Evolutionary conservation across 352 stramenopile genomes (phyloP), one percentile per base, ranked within the genome.

Genomic region (Blastocystis sp.): DNA sequence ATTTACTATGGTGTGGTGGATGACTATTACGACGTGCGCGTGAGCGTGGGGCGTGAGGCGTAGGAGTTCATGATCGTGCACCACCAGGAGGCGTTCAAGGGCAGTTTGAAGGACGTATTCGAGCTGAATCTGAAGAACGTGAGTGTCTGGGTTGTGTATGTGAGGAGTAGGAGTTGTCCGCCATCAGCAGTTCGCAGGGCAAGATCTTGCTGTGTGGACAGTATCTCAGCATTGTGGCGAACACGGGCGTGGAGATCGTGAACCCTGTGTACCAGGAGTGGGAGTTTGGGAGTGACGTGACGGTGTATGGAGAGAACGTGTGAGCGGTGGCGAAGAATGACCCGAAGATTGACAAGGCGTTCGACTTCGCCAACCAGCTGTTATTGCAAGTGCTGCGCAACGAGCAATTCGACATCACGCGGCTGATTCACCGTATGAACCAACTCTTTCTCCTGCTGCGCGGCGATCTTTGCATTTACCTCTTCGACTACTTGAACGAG

Each of bases 21-120:
- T 38, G 71, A 81, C 48, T 60, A 23, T 53, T 81, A 65, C 34
- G 21, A 81, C 21, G 71, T 81, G 17, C 2, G n/a, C 43, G 2
- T 0, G 14, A 0, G 64, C 1, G 19, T 81, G 21, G 17, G 38
- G 34, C 71, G 10, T 43, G 23, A 62, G 61, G 21, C 45, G 4
- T 14, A 81, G 71, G 71, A 81, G 52, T 81, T 81, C 60, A 81
- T 81, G 71, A 40, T 81, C 60, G 56, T 81, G 0, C 71, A 81
- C 48, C 48, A 38, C 19, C 43, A 64, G 23, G 71, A 81, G 43
- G 23, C 71, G 2, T 65, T 81, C 11, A 53, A 53, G 21, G 40
- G 23, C 28, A 53, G 41, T 34, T n/a, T 43, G 40, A 14, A 40
- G 3, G n/a, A 62, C 28, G 71, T 66, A 40, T 81, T 81, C n/a